Conservation (phyloP, 371 early-diverging fungal genomes). For the Mortierella sp. region DNA sequence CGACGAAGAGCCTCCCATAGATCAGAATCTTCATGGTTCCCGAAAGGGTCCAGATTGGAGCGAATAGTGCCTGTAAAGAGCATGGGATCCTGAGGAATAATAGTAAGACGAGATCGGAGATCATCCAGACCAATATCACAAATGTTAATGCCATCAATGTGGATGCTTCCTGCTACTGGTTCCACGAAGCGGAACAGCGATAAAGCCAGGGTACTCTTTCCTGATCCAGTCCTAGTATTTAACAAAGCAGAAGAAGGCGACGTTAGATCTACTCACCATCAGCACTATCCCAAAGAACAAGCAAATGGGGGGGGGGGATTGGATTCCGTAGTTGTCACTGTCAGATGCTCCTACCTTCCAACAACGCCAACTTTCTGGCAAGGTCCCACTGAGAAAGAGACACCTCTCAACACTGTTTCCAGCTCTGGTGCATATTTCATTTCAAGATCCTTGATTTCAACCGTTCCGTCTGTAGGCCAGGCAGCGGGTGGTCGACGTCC, state of each 20-base stretch:
- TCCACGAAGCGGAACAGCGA: constrained; percentile 84
- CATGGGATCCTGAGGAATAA: constrained; percentile 78
- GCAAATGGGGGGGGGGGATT: too few species aligned
- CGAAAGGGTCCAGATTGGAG: constrained; percentile 75
- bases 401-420: constrained; percentile 72
- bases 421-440: constrained; percentile 73
- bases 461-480: constrained; percentile 83
- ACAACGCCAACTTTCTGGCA: constrained; percentile 84
- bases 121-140: constrained; percentile 74
- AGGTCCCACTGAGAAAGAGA: constrained; percentile 71
- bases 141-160: constrained; percentile 84
- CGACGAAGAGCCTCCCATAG: constrained; percentile 75
- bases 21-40: constrained; percentile 62
- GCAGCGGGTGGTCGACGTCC: constrained; percentile 63
- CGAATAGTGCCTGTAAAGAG: constrained; percentile 71
- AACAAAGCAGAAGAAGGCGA: constrained; percentile 1
- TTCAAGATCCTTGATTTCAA: constrained; percentile 72
- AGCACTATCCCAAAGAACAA: too few species aligned
- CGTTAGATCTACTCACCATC: background rate
- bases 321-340: too few species aligned
- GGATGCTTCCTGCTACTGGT: constrained; percentile 73
- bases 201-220: constrained; percentile 81
- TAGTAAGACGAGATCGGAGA: constrained; percentile 77
- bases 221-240: constrained; percentile 73
- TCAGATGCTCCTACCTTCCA: constrained; percentile 62